Percentiles rank a stretch among this genome's conserved stretches.
Evolutionary conservation across 148 eudicot genomes (phyloP).

Genomic region (Tetragonia tetragonoides): DNA sequence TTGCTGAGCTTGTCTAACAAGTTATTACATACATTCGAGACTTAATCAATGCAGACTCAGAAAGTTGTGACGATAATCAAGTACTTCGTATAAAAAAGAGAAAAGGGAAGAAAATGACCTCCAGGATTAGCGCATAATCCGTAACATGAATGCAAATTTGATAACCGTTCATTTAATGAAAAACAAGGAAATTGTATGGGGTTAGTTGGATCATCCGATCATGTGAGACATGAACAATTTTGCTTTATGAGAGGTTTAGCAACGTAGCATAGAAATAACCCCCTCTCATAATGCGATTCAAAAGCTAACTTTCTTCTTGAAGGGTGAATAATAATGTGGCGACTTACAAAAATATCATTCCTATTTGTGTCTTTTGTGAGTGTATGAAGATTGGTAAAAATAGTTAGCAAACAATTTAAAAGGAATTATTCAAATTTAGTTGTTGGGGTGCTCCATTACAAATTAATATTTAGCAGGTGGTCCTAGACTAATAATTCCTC

Average conservation of each 20-base stretch:
- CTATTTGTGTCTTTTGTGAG: background rate
- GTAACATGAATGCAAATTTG: background rate
- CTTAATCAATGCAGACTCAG: too few species aligned
- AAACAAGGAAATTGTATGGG: background rate
- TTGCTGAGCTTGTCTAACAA: too few species aligned
- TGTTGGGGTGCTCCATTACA: too few species aligned
- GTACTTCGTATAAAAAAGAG: too few species aligned
- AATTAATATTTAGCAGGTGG: too few species aligned
- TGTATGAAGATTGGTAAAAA: background rate
- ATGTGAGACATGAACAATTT: background rate
- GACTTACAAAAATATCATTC: background rate
- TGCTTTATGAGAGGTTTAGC: too few species aligned
- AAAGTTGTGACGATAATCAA: too few species aligned
- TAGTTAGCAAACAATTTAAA: background rate
- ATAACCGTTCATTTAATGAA: background rate
- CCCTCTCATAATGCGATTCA: background rate
- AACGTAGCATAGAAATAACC: too few species aligned
- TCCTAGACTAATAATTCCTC: too few species aligned
- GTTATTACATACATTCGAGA: too few species aligned
- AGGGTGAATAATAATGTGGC: background rate
- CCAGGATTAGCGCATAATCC: background rate
- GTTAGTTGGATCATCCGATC: conserved; percentile 13
- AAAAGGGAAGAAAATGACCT: too few species aligned
- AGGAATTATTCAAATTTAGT: background rate
- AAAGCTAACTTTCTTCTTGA: too few species aligned